Evolutionary conservation across 768 basidiomycete species (phyloP).

Genomic region (Serendipita sp.): DNA sequence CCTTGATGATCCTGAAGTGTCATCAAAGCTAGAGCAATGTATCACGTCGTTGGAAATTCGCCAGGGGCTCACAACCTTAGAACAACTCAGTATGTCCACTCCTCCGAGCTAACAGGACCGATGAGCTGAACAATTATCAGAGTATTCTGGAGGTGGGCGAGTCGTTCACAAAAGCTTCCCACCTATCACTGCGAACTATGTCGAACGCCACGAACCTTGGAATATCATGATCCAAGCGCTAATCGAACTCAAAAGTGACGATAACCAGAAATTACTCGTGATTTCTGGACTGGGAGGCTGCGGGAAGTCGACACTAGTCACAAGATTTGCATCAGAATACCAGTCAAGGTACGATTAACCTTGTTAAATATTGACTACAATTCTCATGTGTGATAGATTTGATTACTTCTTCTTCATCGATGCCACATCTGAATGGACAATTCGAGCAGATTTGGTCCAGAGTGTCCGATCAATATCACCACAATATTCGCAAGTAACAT

Average conservation of each 20-base stretch:
- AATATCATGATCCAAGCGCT: background rate
- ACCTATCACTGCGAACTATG: too few relatives aligned
- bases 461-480: background rate
- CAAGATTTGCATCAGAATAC: background rate
- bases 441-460: background rate
- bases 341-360: background rate
- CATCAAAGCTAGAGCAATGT: too few relatives aligned
- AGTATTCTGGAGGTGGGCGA: too few relatives aligned
- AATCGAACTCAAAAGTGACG: background rate
- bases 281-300: background rate
- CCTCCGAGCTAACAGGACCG: too few relatives aligned
- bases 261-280: background rate
- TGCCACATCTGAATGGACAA: background rate
- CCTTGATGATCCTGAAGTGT: too few relatives aligned
- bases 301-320: background rate
- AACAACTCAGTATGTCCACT: too few relatives aligned
- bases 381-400: background rate
- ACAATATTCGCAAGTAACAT: background rate
- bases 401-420: background rate
- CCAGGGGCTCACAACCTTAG: too few relatives aligned
- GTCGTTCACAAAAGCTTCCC: too few relatives aligned
- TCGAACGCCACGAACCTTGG: background rate
- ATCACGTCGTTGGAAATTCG: too few relatives aligned
- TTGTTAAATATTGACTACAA: background rate
- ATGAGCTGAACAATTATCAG: too few relatives aligned